A percentile compares a stretch with the other conserved stretches of the same genome.
These are phyloP conservation scores for Fusarium caatingaense DNA, from an alignment of 2,329 filamentous ascomycete genomes.

Conservation along the genomic window DNA sequence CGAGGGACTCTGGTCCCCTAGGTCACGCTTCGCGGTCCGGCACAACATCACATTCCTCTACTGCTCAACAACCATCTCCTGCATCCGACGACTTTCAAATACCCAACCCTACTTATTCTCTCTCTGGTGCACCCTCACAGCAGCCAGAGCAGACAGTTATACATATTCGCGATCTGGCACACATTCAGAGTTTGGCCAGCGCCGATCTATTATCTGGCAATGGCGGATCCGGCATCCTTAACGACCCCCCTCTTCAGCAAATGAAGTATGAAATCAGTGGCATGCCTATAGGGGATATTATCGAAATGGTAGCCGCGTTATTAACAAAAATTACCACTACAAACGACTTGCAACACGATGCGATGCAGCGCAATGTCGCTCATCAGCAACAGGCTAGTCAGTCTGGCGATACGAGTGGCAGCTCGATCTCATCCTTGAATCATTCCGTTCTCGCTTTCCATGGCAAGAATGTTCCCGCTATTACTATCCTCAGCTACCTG, in stretches of 20 bases:
- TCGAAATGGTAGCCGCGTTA: slow-evolving; percentile 97
- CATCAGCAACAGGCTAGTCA: slow-evolving; percentile 67
- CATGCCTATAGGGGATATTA: slow-evolving; percentile 97
- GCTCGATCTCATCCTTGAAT: slow-evolving; percentile 70
- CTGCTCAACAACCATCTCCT: slow-evolving; percentile 51
- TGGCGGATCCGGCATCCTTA: slow-evolving; percentile 59
- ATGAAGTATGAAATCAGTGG: slow-evolving; percentile 92
- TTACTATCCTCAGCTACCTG: slow-evolving; percentile 95
- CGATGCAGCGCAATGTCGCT: slow-evolving; percentile 78
- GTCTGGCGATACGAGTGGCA: slow-evolving; percentile 56
- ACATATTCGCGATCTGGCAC: slow-evolving; percentile 86
- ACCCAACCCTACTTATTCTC: slow-evolving; percentile 53
- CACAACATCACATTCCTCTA: slow-evolving; percentile 29
- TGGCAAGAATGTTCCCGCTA: slow-evolving; percentile 96
- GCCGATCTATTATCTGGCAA: slow-evolving; percentile 74
- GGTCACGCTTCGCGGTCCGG: slow-evolving; percentile 40
- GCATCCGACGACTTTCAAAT: slow-evolving; percentile 53
- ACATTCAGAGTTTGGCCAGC: slow-evolving; percentile 88
- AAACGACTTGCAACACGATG: slow-evolving; percentile 94
- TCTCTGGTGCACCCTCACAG: slow-evolving; percentile 43
- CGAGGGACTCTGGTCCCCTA: slow-evolving; percentile 48
- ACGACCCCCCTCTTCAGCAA: slow-evolving; percentile 63
- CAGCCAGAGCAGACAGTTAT: slow-evolving; percentile 66
- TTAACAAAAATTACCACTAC: slow-evolving; percentile 97
- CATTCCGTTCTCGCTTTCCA: slow-evolving; percentile 90